phyloP scores from a whole-genome alignment of 768 basidiomycete species.

The Boletus vermiculosoides region DNA sequence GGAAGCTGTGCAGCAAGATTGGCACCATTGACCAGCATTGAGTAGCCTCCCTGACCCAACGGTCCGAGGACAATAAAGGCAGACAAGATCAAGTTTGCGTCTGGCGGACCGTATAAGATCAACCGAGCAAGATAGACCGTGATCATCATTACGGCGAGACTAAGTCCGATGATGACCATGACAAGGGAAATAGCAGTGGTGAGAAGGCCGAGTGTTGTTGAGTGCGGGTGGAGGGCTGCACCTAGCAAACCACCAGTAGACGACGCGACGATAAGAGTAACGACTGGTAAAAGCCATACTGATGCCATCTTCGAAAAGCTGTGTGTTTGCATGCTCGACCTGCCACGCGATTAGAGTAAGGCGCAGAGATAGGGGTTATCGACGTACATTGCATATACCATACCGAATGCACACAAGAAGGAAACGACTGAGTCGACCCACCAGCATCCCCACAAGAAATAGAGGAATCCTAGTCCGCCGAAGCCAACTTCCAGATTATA shows the following conservation, averaged over 20 bases:
- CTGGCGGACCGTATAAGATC: constrained; percentile 41
- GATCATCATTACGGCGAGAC: constrained; percentile 49
- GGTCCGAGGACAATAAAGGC: constrained; percentile 53
- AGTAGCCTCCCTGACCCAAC: constrained; percentile 52
- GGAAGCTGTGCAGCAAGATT: constrained; percentile 37
- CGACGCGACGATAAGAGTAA: constrained; percentile 53
- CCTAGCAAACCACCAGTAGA: constrained; percentile 49
- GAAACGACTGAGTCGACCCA: constrained; percentile 47
- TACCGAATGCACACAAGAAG: constrained; percentile 45
- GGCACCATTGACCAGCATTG: constrained; percentile 41
- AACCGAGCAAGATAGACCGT: constrained; percentile 46
- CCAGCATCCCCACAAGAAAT: constrained; percentile 49
- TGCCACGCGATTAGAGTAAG: constrained; percentile 21
- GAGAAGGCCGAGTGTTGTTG: constrained; percentile 38
- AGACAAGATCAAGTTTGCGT: constrained; percentile 40
- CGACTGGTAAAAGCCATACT: constrained; percentile 51
- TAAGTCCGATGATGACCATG: constrained; percentile 46
- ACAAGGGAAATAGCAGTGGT: constrained; percentile 44
- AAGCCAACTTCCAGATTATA: constrained; percentile 37
- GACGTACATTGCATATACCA: constrained; percentile 47
- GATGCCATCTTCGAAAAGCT: constrained; percentile 40
- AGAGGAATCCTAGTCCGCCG: constrained; percentile 39
- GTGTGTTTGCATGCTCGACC: constrained; percentile 46
- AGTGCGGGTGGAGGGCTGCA: constrained; percentile 35
- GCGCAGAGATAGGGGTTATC: neutral